Evolutionary conservation across 345 rosid genomes (phyloP).

Genomic region (Citropsis articulata): DNA sequence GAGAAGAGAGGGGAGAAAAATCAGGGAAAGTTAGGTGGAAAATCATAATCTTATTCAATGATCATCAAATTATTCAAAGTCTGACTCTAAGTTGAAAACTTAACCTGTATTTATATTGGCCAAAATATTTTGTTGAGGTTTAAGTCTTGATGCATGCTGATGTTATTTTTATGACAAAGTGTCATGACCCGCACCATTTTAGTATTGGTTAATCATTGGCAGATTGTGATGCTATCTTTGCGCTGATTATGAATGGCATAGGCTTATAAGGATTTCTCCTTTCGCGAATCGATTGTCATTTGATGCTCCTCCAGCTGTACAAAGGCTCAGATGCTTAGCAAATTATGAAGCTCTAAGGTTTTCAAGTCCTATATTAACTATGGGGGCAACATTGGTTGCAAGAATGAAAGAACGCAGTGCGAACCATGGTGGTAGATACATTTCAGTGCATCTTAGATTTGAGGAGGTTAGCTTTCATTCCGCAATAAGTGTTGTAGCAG

Average conservation of each 20-base stretch:
- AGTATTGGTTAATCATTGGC: neutral
- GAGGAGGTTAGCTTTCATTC: constrained; percentile 77
- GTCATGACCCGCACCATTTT: neutral
- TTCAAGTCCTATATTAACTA: constrained; percentile 62
- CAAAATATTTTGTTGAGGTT: neutral
- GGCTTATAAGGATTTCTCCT: constrained; percentile 96
- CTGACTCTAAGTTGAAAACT: neutral
- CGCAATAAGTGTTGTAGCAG: neutral
- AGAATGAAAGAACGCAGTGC: constrained; percentile 94
- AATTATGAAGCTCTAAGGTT: constrained; percentile 88
- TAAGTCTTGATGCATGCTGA: neutral
- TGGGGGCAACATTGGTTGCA: constrained; percentile 83
- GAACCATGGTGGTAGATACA: constrained; percentile 71
- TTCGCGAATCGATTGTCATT: constrained; percentile 97
- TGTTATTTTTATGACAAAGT: neutral
- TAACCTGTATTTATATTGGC: neutral
- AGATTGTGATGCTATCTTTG: constrained; percentile 3
- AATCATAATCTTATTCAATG: neutral
- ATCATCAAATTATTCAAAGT: neutral
- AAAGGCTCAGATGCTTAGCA: constrained; percentile 89
- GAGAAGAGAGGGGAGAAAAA: neutral
- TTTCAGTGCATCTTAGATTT: constrained; percentile 97
- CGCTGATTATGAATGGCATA: constrained; percentile 34
- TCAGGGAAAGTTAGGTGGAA: neutral
- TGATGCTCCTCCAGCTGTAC: constrained; percentile 93